Percentiles rank a stretch among this genome's conserved stretches.
Conservation (phyloP, 805 yeast species). For the Candida sanyiensis region DNA sequence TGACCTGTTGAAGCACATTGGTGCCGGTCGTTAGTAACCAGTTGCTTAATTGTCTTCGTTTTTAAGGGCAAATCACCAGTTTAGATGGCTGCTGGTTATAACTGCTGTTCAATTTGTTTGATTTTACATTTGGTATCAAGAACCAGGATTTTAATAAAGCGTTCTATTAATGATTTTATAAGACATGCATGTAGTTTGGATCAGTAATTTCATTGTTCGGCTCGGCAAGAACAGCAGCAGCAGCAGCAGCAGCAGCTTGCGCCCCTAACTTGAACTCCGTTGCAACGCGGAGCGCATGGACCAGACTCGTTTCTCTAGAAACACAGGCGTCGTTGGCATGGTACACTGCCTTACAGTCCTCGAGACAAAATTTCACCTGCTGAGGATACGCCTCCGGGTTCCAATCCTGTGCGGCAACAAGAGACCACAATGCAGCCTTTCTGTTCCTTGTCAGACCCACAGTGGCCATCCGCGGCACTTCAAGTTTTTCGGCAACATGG, state of each 20-base stretch:
- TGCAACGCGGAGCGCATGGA: slow-evolving; percentile 6
- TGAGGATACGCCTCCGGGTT: slow-evolving; percentile 27
- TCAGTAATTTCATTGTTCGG: too few species aligned
- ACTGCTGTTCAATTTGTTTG: too few species aligned
- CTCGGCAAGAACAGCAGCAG: too few species aligned
- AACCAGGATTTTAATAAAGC: too few species aligned
- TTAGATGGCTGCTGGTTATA: too few species aligned
- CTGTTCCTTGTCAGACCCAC: slow-evolving; percentile 58
- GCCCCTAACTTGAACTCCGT: background rate
- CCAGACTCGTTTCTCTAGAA: slow-evolving; percentile 20
- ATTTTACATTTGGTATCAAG: too few species aligned
- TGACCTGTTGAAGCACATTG: slow-evolving; percentile 36
- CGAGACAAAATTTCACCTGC: slow-evolving; percentile 29
- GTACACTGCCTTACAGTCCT: slow-evolving; percentile 28
- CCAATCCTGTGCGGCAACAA: slow-evolving; percentile 74
- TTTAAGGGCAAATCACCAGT: too few species aligned
- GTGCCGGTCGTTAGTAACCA: background rate
- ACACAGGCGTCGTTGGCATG: slow-evolving; percentile 16
- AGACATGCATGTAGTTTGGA: too few species aligned
- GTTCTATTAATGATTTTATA: too few species aligned
- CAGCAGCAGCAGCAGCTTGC: background rate
- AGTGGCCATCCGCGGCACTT: slow-evolving; percentile 32
- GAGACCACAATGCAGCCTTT: slow-evolving; percentile 71
- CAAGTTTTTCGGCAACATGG: slow-evolving; percentile 32
- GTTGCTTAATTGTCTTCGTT: background rate